Percentiles rank a stretch among this genome's conserved stretches.
phyloP scores from a whole-genome alignment of 208 protist genomes.

The Leishmania guyanensis region DNA sequence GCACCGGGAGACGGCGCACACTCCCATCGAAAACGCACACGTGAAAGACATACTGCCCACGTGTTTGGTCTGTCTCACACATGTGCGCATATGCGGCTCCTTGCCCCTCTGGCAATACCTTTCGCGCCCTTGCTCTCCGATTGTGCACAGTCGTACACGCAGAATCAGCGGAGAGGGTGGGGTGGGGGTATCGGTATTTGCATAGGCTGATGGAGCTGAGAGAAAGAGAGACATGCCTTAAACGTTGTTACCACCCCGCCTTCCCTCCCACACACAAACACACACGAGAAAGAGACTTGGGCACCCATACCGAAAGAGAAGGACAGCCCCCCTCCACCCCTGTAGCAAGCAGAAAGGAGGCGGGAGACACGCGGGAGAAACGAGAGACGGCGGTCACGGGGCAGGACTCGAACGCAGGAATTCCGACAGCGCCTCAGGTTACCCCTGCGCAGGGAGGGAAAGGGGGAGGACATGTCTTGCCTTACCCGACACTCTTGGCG shows the following conservation, averaged over 20 bases:
- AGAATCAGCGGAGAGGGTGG: background rate
- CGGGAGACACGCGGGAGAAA: too few relatives aligned
- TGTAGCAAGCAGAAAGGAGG: background rate
- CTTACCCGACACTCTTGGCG: constrained; percentile 34
- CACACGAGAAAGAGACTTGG: background rate
- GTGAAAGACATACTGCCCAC: background rate
- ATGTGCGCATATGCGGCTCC: background rate
- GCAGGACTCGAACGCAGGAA: background rate
- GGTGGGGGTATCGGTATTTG: background rate
- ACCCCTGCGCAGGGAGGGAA: background rate
- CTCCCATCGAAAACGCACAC: background rate
- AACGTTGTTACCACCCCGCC: background rate
- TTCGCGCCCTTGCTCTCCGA: background rate
- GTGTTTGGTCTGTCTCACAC: background rate
- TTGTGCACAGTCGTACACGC: background rate
- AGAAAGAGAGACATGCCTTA: constrained; percentile 1
- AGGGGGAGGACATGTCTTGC: background rate
- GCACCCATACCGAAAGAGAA: background rate
- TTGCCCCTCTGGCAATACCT: background rate
- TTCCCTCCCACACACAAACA: background rate
- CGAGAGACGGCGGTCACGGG: background rate
- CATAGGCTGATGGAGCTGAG: background rate
- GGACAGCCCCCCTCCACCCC: background rate
- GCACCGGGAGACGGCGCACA: background rate
- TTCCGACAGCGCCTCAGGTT: background rate